Conservation (phyloP, 2,329 filamentous ascomycete species). For the Fusarium odoratissimum region DNA sequence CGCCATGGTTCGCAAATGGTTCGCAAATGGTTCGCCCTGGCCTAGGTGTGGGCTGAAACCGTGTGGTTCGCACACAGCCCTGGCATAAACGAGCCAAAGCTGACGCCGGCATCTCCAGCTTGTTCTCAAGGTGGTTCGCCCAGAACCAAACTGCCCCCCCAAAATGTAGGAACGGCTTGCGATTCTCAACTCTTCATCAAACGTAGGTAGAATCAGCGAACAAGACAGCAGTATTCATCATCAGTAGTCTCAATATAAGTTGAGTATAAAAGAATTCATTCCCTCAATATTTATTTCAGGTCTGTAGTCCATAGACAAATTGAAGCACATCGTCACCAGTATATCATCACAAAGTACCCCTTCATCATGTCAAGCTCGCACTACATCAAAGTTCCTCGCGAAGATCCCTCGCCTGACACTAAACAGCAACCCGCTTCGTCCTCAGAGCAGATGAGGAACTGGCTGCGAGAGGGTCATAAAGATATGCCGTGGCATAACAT, state of each 20-base stretch:
- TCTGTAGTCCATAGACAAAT: neutral
- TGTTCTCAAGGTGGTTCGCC: too few species aligned
- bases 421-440: neutral
- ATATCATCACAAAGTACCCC: too few species aligned
- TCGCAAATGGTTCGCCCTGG: neutral
- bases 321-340: neutral
- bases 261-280: too few species aligned
- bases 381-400: neutral
- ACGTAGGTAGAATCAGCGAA: neutral
- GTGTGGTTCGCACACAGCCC: too few species aligned
- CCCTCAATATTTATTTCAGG: neutral
- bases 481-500: slow-evolving; percentile 16
- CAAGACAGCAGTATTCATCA: neutral
- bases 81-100: too few species aligned
- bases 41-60: too few species aligned
- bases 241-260: neutral
- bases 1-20: neutral
- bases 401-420: neutral
- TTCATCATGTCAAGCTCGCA: neutral
- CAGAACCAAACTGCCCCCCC: too few species aligned
- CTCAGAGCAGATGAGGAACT: slow-evolving; percentile 1
- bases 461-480: neutral
- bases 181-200: neutral
- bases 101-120: too few species aligned
- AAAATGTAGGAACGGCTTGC: too few species aligned